A percentile compares a stretch with the other conserved stretches of the same genome.
phyloP scores from a whole-genome alignment of 331 rosid genomes.

The Quercus lobata region DNA sequence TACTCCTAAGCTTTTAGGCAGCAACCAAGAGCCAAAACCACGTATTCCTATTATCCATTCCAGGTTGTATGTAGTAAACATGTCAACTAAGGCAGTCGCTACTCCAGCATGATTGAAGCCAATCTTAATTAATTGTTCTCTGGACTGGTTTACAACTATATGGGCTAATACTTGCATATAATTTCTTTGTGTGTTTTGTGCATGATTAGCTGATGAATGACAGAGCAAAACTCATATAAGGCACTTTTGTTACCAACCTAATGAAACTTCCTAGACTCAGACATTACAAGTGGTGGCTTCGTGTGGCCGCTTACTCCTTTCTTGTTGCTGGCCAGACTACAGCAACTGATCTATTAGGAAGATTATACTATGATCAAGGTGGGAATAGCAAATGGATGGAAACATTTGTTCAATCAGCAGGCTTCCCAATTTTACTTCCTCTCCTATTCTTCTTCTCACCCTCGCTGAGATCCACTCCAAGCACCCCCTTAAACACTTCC shows the following conservation, averaged over 20 bases:
- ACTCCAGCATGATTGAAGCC: not conserved
- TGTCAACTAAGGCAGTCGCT: not conserved
- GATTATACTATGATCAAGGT: too few species aligned
- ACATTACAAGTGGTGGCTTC: too few species aligned
- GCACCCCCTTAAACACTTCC: too few species aligned
- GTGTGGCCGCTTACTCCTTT: too few species aligned
- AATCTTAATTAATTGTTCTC: not conserved
- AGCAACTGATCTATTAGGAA: too few species aligned
- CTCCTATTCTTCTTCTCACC: constrained; percentile 31
- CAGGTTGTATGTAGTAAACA: not conserved
- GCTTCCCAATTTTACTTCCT: constrained; percentile 70
- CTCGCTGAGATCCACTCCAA: constrained; percentile 3
- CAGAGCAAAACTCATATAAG: constrained; percentile 61
- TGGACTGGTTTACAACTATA: not conserved
- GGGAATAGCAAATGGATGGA: too few species aligned
- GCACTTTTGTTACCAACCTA: too few species aligned
- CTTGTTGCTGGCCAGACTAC: too few species aligned
- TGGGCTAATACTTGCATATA: not conserved
- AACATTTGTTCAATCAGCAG: constrained; percentile 21
- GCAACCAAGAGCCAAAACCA: not conserved
- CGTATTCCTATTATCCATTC: not conserved
- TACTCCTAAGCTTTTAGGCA: not conserved
- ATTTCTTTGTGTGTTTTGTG: not conserved
- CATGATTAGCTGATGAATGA: constrained; percentile 56
- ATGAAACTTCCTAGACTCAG: too few species aligned